Evolutionary conservation across 1,284 basidiomycete species (phyloP), one percentile per base, ranked within the genome.

Genomic region (Pseudozyma sp.): DNA sequence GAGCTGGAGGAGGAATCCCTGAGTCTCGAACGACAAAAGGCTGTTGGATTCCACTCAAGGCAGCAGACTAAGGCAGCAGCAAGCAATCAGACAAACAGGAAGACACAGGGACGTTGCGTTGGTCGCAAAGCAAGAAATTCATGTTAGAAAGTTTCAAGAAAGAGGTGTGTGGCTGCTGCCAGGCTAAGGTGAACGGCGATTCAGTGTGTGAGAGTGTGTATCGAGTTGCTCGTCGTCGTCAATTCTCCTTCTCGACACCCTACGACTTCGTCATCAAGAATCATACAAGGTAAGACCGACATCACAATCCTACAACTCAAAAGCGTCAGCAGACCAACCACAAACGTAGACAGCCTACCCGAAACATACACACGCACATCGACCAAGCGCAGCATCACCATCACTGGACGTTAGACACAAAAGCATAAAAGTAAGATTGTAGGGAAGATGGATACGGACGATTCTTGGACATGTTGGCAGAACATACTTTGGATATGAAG

Each of bases 241-340:
- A 25, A 40, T 51, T 40, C 59, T 56, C 64, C 70, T 67, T 72
- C 53, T 67, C 64, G 47, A 64, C 70, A 63, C 58, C 57, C 70
- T 54, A 67, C 69, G 59, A 66, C 64, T 62, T 59, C 42, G 65
- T 74, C 71, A 59, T 74, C 71, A 74, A 74, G 71, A 65, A 62
- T 70, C 59, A 74, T 59, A 59, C 71, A 74, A 74, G 71, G 71
- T 74, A 74, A 74, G 71, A 49, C 50, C 48, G 16, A 31, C 43
- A 52, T 18, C 63, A 52, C 43, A 49, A 35, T 35, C 31, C 40
- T 18, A 25, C 25, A 25, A 39, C 19, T 36, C 47, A 34, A 8
- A 54, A 38, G 44, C 8, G 53, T 42, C 53, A 35, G 38, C 43
- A 51, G 40, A 48, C 21, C 59, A 44, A 56, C 50, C 56, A 57